Evolutionary conservation across 2,329 filamentous ascomycete genomes (phyloP).

Genomic region (Cryphonectria japonica): DNA sequence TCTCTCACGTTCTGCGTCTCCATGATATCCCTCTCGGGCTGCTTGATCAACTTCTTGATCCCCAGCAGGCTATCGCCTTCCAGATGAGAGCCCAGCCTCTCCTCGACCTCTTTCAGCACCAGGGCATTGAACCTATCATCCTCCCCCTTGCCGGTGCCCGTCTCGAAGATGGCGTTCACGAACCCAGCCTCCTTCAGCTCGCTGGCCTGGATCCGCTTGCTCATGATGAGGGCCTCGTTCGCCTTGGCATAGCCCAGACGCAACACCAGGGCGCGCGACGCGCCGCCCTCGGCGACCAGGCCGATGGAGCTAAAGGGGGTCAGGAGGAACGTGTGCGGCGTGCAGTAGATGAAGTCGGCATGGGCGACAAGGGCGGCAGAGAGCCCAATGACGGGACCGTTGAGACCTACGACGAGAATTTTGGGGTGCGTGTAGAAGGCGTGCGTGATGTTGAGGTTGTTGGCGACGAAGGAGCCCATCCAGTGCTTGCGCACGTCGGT

Average conservation of each 20-base stretch:
- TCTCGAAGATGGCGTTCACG: constrained; percentile 78
- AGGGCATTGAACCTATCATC: constrained; percentile 69
- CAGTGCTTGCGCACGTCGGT: constrained; percentile 54
- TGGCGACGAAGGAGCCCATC: constrained; percentile 74
- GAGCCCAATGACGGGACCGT: constrained; percentile 88
- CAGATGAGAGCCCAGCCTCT: constrained; percentile 78
- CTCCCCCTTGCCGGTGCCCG: constrained; percentile 58
- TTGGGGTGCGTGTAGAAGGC: constrained; percentile 94
- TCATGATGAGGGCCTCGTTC: constrained; percentile 93
- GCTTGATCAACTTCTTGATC: constrained; percentile 83
- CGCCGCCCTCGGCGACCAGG: constrained; percentile 85
- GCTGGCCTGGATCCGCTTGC: constrained; percentile 71
- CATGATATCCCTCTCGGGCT: constrained; percentile 71
- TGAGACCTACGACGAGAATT: constrained; percentile 87
- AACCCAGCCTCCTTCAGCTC: constrained; percentile 80
- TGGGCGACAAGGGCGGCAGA: constrained; percentile 81
- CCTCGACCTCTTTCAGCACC: constrained; percentile 80
- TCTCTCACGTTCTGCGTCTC: constrained; percentile 81
- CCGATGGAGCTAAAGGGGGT: constrained; percentile 91
- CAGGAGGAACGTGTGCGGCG: constrained; percentile 80
- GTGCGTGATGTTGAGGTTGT: constrained; percentile 88
- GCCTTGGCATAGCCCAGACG: constrained; percentile 80
- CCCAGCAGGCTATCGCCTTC: constrained; percentile 76
- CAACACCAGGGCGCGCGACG: constrained; percentile 76
- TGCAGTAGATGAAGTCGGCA: constrained; percentile 90